A percentile compares a stretch with the other conserved stretches of the same genome.
phyloP scores from a whole-genome alignment of 192 early-diverging fungal genomes.

The Gryganskiella cystojenkinii region DNA sequence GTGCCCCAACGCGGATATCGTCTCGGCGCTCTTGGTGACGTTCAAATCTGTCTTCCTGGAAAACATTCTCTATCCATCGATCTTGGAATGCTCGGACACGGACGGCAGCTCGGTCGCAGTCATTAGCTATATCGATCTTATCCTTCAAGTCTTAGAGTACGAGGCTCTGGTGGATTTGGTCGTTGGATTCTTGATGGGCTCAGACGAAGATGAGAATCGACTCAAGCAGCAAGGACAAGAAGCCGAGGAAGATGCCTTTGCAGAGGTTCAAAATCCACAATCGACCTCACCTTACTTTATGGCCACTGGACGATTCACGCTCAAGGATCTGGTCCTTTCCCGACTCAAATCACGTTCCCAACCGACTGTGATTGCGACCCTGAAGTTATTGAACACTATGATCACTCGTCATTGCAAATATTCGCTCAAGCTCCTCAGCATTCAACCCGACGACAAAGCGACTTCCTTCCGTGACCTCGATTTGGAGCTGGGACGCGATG shows the following conservation, averaged over 20 bases:
- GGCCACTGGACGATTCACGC: slow-evolving; percentile 68
- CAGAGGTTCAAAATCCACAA: slow-evolving; percentile 55
- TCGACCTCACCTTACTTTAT: slow-evolving; percentile 65
- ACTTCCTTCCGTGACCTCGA: slow-evolving; percentile 54
- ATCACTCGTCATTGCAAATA: slow-evolving; percentile 83
- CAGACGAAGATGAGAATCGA: slow-evolving; percentile 57
- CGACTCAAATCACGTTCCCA: slow-evolving; percentile 90
- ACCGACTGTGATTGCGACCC: slow-evolving; percentile 84
- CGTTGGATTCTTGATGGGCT: slow-evolving; percentile 82
- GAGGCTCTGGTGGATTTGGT: slow-evolving; percentile 80
- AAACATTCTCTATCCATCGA: slow-evolving; percentile 86
- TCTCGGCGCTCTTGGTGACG: slow-evolving; percentile 66
- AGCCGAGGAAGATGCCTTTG: slow-evolving; percentile 55
- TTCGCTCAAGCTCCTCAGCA: slow-evolving; percentile 78
- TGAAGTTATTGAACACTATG: slow-evolving; percentile 81
- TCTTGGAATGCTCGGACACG: slow-evolving; percentile 89
- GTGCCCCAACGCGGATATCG: slow-evolving; percentile 76
- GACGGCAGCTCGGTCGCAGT: slow-evolving; percentile 91
- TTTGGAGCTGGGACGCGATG: slow-evolving; percentile 3
- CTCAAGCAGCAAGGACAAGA: slow-evolving; percentile 25
- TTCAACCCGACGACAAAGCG: slow-evolving; percentile 67
- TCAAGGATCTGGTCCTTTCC: slow-evolving; percentile 87
- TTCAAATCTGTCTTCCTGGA: slow-evolving; percentile 85
- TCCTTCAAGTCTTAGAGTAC: slow-evolving; percentile 79
- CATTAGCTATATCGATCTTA: slow-evolving; percentile 89